A percentile compares a stretch with the other conserved stretches of the same genome.
These are phyloP conservation scores for Annona cherimola DNA, from an alignment of 164 flowering plant genomes.

Conservation along the genomic window DNA sequence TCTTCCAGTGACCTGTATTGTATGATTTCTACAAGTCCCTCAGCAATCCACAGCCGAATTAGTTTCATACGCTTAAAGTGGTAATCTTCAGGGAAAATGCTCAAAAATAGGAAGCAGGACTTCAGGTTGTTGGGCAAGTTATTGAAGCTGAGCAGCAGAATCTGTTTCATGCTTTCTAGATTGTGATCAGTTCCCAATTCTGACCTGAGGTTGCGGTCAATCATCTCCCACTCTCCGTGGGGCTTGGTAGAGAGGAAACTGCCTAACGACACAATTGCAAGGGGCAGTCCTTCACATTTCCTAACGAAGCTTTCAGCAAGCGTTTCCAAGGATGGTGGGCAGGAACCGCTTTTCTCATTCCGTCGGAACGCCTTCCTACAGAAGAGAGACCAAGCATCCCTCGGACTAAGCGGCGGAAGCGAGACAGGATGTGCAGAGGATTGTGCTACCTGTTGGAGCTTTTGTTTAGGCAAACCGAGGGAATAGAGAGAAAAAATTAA, in stretches of 20 bases:
- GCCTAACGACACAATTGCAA: constrained; percentile 20
- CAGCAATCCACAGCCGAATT: constrained; percentile 21
- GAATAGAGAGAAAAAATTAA: too few species aligned
- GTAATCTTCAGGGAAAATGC: constrained; percentile 17
- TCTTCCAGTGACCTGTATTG: constrained; percentile 2
- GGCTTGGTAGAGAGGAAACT: constrained; percentile 7
- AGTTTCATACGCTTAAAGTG: constrained; percentile 12
- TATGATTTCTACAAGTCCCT: constrained; percentile 14
- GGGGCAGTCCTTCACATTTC: constrained; percentile 22
- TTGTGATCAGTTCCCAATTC: constrained; percentile 4
- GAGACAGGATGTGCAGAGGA: not conserved
- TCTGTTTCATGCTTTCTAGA: not conserved
- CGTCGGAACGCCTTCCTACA: constrained; percentile 17
- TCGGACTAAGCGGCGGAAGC: not conserved
- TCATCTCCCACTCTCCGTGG: constrained; percentile 13
- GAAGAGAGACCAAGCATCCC: constrained; percentile 34
- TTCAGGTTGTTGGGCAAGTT: constrained; percentile 17
- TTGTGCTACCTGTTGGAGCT: too few species aligned
- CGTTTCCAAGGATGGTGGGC: not conserved
- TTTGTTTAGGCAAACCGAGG: too few species aligned
- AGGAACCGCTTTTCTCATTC: not conserved
- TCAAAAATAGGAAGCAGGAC: constrained; percentile 20
- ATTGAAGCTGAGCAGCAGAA: constrained; percentile 8
- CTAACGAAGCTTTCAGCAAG: constrained; percentile 4
- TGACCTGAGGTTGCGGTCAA: constrained; percentile 10